A percentile compares a stretch with the other conserved stretches of the same genome.
Conservation (phyloP, 768 basidiomycete genomes). For the Lanmaoa rubissima region DNA sequence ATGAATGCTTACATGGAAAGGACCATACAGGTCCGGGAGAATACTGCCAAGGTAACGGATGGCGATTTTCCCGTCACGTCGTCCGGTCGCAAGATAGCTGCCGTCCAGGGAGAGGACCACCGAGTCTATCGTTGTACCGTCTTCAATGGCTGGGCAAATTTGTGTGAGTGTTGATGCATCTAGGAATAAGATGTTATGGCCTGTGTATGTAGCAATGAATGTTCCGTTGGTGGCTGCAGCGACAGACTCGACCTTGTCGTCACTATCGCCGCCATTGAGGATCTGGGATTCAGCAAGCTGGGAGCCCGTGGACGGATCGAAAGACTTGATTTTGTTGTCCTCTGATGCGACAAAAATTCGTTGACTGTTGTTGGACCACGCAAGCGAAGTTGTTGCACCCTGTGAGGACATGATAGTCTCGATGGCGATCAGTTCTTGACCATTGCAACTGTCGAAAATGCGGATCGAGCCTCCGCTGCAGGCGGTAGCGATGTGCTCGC, state of each 20-base stretch:
- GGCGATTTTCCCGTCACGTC: background rate
- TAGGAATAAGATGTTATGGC: too few relatives aligned
- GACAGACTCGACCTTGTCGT: background rate
- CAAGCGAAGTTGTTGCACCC: rapidly evolving
- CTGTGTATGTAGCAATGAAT: background rate
- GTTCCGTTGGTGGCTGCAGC: background rate
- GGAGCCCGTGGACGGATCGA: background rate
- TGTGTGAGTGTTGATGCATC: too few relatives aligned
- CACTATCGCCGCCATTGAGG: too few relatives aligned
- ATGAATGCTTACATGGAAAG: background rate
- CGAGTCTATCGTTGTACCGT: too few relatives aligned
- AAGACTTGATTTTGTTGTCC: background rate
- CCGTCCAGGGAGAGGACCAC: too few relatives aligned
- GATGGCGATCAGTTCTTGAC: background rate
- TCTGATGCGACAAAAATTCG: background rate
- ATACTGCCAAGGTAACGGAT: background rate
- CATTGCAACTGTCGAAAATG: background rate
- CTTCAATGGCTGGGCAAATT: too few relatives aligned
- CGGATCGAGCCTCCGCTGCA: rapidly evolving
- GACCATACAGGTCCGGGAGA: background rate
- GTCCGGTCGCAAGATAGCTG: too few relatives aligned
- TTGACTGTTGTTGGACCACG: background rate
- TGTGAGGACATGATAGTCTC: background rate
- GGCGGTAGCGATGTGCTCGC: background rate
- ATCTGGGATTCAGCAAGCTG: background rate